phyloP scores from a whole-genome alignment of 768 basidiomycete species.

The Rubroboletus pulcherrimus region DNA sequence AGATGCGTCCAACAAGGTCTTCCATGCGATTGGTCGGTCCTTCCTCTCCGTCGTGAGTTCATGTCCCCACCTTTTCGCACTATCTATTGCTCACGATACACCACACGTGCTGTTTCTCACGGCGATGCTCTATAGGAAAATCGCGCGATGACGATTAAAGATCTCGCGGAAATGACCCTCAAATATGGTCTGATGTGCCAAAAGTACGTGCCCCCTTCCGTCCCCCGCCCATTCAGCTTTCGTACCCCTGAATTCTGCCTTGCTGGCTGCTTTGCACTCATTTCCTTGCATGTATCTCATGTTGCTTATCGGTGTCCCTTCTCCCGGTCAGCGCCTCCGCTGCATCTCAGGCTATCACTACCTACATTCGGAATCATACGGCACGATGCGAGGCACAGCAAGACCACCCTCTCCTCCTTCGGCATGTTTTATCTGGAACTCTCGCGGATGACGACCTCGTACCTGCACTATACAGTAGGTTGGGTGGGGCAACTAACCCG shows the following conservation, averaged over 20 bases:
- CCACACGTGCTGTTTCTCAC: slow-evolving; percentile 16
- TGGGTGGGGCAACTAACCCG: slow-evolving; percentile 59
- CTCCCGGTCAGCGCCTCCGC: slow-evolving; percentile 55
- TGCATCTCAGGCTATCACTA: slow-evolving; percentile 77
- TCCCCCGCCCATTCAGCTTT: slow-evolving; percentile 7
- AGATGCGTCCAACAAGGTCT: slow-evolving; percentile 68
- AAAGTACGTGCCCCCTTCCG: slow-evolving; percentile 49
- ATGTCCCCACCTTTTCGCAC: not conserved
- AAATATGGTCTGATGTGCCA: slow-evolving; percentile 66
- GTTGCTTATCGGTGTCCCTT: slow-evolving; percentile 7
- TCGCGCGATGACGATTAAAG: slow-evolving; percentile 83
- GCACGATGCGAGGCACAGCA: slow-evolving; percentile 67
- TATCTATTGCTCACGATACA: slow-evolving; percentile 16
- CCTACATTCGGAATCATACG: slow-evolving; percentile 74
- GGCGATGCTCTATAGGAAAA: slow-evolving; percentile 49
- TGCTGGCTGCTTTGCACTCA: slow-evolving; percentile 1
- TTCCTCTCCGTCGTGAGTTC: slow-evolving; percentile 68
- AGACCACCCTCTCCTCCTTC: slow-evolving; percentile 70
- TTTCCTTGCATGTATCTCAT: slow-evolving; percentile 10
- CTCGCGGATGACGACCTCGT: slow-evolving; percentile 69
- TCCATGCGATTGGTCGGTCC: slow-evolving; percentile 67
- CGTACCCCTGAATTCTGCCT: slow-evolving; percentile 8
- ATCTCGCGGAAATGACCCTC: slow-evolving; percentile 70
- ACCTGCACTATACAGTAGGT: slow-evolving; percentile 63
- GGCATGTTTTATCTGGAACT: slow-evolving; percentile 70